Evolutionary conservation across 1,284 basidiomycete genomes (phyloP), one percentile per base, ranked within the genome.

Genomic region (Cryptococcus sp.): DNA sequence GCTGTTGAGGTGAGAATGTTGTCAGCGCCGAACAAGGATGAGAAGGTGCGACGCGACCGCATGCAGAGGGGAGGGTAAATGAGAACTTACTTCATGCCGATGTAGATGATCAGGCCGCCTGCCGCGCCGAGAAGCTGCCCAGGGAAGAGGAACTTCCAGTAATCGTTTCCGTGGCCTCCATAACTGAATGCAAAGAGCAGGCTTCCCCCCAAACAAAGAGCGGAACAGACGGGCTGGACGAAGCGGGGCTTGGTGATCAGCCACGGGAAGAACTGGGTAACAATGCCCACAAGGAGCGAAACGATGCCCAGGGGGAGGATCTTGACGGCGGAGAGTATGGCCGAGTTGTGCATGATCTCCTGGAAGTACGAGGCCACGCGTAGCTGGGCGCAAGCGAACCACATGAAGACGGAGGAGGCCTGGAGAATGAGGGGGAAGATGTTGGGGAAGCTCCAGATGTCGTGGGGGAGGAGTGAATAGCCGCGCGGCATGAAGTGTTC

Each of bases 361-460:
- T 76, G 72, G 65, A 69, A 76, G 59, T 69, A 76, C 16, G 71
- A 73, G 5, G 73, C 74, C 33, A 68, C 56, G 48, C 74, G 68
- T 47, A 76, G 71, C 59, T 76, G 72, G 51, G 61, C 67, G 35
- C 64, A 67, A 4, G 74, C 74, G 49, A 76, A 67, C 59, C 70
- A 70, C 56, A 71, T 65, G 62, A 72, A 74, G 50, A 65, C 55
- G 6, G 63, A 57, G 2, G 65, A 65, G 3, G 72, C 70, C 46
- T 43, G 21, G 44, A 73, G 46, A 42, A 73, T 62, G 44, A 73
- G 62, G 1, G 68, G 66, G 57, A 68, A 66, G 55, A 75, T 70
- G 66, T 75, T 75, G 55, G 70, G 71, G 61, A 62, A 71, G 12
- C 11, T 33, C 68, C 71, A 75, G 33, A 72, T 63, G 38, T 65